phyloP scores from a whole-genome alignment of 352 stramenopile species.

The Phytophthora tentaculata region DNA sequence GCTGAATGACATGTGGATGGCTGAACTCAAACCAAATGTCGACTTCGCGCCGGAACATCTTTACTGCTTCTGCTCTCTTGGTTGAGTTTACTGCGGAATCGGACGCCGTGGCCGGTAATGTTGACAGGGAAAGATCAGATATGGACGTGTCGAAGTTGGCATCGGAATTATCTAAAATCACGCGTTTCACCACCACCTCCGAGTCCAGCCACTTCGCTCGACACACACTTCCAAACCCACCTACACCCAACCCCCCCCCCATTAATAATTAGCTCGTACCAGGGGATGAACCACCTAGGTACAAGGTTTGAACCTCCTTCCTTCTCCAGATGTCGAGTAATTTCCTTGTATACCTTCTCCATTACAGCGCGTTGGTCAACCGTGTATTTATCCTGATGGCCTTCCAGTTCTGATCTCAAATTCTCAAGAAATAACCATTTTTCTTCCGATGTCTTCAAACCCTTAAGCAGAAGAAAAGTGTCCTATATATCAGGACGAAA shows the following conservation, averaged over 20 bases:
- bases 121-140: no score
- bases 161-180: background rate
- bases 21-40: conserved; percentile 29
- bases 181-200: conserved; percentile 18
- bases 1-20: conserved; percentile 25
- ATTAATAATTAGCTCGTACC: conserved; percentile 15
- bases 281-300: conserved; percentile 18
- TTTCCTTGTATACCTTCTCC: conserved; percentile 1
- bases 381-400: conserved; percentile 1
- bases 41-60: conserved; percentile 26
- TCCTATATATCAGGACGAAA: background rate
- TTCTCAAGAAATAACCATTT: no score
- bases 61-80: conserved; percentile 3
- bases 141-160: no score
- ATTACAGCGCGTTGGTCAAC: background rate
- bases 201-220: conserved; percentile 18
- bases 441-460: conserved; percentile 5
- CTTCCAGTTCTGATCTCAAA: conserved; percentile 4
- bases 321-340: background rate
- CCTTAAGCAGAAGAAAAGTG: conserved; percentile 2
- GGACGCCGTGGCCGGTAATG: no score
- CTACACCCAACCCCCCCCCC: conserved; percentile 7
- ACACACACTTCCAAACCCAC: conserved; percentile 13
- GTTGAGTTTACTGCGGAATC: background rate
- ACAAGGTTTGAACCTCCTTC: background rate